Base-by-base conservation (phyloP, 345 rosid species). In the Carallia pectinifolia region DNA sequence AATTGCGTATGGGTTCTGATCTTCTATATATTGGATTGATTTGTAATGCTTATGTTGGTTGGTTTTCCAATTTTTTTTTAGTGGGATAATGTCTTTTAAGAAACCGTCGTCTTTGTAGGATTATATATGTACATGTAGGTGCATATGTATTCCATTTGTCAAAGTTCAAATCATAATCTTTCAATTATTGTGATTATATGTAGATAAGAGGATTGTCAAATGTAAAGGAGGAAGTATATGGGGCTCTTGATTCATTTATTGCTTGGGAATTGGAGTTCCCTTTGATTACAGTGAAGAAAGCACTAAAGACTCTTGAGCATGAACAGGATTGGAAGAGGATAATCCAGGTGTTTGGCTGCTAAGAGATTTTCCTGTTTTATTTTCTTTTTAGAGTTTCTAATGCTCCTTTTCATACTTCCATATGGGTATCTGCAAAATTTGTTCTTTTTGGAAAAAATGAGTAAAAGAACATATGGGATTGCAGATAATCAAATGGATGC, bases 231-330 rank as follows among this genome's bases (percentile, higher is more conserved):
- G 97, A 94, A 81, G 88, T 94, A 48, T 91, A 87, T 7, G 95
- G 97, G 70, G 97, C 95, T 30, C 95, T 94, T 66, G 98, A 91
- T 76, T 88, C 98, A 2, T 88, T 90, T 66, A 81, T 94, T 66
- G 97, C 98, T 40, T 94, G 97, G 98, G 98, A 94, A 1, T 71
- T 91, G 77, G 96, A 94, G 85, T 94, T 94, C 81, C 81, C 95
- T 54, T 72, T 91, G 37, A 83, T 94, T 62, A 83, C 87, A 1
- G 93, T 94, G 36, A 94, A 91, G 86, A 94, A 91, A 82, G 96
- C 98, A 23, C 72, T 88, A 78, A 89, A 78, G 80, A 73, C 75
- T 69, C 93, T 91, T 30, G 95, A 89, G 84, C 66, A 80, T 50
- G 82, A 88, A 62, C 81, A 78, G 63, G 95, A 94, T 17, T 91